phyloP scores from a whole-genome alignment of 352 stramenopile species.

The Aphanomyces cochlioides region DNA sequence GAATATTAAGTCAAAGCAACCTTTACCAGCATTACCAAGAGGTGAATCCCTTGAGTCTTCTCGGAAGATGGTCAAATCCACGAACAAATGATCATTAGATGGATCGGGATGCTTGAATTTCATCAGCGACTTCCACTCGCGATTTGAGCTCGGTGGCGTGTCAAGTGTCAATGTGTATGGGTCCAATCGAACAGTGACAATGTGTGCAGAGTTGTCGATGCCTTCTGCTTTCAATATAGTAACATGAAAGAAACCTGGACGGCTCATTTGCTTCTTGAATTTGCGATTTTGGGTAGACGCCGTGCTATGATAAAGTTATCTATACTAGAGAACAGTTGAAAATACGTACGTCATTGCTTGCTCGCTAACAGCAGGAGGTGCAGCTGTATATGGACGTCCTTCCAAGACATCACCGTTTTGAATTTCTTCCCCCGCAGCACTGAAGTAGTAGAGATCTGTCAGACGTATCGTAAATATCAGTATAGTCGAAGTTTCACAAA shows the following conservation, averaged over 20 bases:
- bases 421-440: slow-evolving; percentile 26
- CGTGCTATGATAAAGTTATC: slow-evolving; percentile 7
- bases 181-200: slow-evolving; percentile 24
- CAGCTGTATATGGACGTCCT: slow-evolving; percentile 32
- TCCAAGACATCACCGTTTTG: slow-evolving; percentile 33
- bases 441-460: slow-evolving; percentile 31
- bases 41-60: too few relatives aligned
- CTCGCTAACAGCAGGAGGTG: slow-evolving; percentile 21
- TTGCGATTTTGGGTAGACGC: slow-evolving; percentile 10
- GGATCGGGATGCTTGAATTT: slow-evolving; percentile 32
- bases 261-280: slow-evolving; percentile 25
- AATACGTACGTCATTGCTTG: slow-evolving; percentile 25
- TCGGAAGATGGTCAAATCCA: slow-evolving; percentile 20
- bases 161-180: slow-evolving; percentile 20
- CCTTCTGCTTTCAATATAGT: slow-evolving; percentile 19
- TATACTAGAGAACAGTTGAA: not conserved
- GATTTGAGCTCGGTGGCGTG: slow-evolving; percentile 9
- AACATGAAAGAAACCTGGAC: slow-evolving; percentile 30
- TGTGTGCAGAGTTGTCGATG: not conserved
- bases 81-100: slow-evolving; percentile 8
- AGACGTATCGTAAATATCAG: not conserved
- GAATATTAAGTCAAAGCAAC: slow-evolving; percentile 1
- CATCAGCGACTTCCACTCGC: slow-evolving; percentile 25
- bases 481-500: not conserved
- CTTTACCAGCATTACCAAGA: slow-evolving; percentile 1